These are phyloP conservation scores for Hordeum vulgare DNA, from an alignment of 176 grass and related monocot genomes.

Conservation along the genomic window MorexV3_pseudomolecules_assembly NC_058521.1:6369192-6369691, in stretches of 20 bases:
- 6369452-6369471: not conserved
- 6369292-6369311: no score
- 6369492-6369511: not conserved
- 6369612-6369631: not conserved
- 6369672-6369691: constrained; percentile 98
- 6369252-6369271: not conserved
- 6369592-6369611: not conserved
- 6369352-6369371: not conserved
- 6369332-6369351: no score
- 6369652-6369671: constrained; percentile 70
- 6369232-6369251: not conserved
- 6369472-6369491: not conserved
- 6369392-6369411: not conserved
- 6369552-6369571: not conserved
- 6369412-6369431: not conserved
- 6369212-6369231: not conserved
- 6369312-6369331: no score
- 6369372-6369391: not conserved
- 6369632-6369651: not conserved
- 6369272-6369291: not conserved
- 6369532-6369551: not conserved
- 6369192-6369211: no score
- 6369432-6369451: not conserved
- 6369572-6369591: not conserved
- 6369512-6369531: not conserved